Evolutionary conservation across 2,329 filamentous ascomycete species (phyloP), one percentile per base, ranked within the genome.

Genomic region (Aspergillus pseudoterreus): DNA sequence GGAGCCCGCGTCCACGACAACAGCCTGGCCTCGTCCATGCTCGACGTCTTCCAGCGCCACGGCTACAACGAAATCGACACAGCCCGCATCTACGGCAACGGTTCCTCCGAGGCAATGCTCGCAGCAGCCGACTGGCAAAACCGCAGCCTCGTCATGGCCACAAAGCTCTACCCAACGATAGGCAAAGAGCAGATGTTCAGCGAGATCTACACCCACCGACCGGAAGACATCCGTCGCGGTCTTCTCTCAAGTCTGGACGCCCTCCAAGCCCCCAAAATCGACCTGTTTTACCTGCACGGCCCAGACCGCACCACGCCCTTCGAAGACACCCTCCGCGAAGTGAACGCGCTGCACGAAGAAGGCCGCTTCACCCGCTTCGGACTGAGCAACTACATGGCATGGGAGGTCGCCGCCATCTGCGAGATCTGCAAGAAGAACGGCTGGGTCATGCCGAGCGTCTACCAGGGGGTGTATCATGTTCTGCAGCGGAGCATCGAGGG

Each of bases 361-460:
- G 78, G 78, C 0, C 66, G 68, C 27, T 78, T 80, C 57, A 62
- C 63, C 14, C 61, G 69, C 2, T 71, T 75, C 36, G 76, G 75
- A 0, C 63, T 80, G 41, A 71, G 68, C 48, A 80, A 80, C 55
- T 79, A 71, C 53, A 65, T 66, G 60, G 61, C 73, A 0, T 74
- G 71, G 66, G 75, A 80, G 56, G 75, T 79, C 0, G 73, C 75
- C 0, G 66, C 74, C 53, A 75, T 81, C 27, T 72, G 71, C 52
- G 72, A 77, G 57, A 66, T 78, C 4, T 77, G 75, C 60, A 60
- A 65, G 1, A 52, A 57, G 22, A 66, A 76, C 44, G 71, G 67
- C 10, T 79, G 71, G 68, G 62, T 71, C 36, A 65, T 64, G 53
- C 76, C 77, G 0, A 63, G 58, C 4, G 74, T 77, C 9, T 78